phyloP scores from a whole-genome alignment of 176 grass and related monocot genomes.

The Metroxylon sagu region DNA sequence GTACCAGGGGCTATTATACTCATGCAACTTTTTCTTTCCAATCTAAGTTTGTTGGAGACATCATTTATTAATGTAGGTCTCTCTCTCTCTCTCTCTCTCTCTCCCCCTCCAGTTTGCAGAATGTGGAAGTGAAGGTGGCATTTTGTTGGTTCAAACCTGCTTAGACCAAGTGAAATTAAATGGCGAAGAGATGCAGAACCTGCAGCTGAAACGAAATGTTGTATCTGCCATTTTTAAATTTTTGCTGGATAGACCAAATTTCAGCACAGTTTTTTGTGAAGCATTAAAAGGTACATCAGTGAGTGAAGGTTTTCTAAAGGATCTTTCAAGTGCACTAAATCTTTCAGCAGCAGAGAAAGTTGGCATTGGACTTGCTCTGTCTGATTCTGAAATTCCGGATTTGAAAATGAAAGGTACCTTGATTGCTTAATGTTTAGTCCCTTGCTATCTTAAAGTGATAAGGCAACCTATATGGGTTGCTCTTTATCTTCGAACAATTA shows the following conservation, averaged over 20 bases:
- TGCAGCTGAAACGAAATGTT: slow-evolving; percentile 32
- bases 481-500: background rate
- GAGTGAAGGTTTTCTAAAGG: slow-evolving; percentile 48
- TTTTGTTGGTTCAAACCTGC: slow-evolving; percentile 65
- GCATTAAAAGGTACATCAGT: slow-evolving; percentile 36
- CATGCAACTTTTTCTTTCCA: background rate
- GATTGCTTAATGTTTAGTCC: background rate
- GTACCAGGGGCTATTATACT: too few species aligned
- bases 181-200: slow-evolving; percentile 23
- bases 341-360: slow-evolving; percentile 58
- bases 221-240: slow-evolving; percentile 49
- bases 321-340: slow-evolving; percentile 59
- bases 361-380: slow-evolving; percentile 62
- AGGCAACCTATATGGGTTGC: too few species aligned
- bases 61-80: slow-evolving; percentile 4
- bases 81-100: slow-evolving; percentile 19
- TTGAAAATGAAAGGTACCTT: slow-evolving; percentile 52
- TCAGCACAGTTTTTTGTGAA: slow-evolving; percentile 64
- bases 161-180: slow-evolving; percentile 55
- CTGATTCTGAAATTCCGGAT: slow-evolving; percentile 61
- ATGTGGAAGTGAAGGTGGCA: slow-evolving; percentile 48
- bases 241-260: slow-evolving; percentile 60
- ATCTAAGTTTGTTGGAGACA: background rate
- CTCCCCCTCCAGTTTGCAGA: slow-evolving; percentile 52
- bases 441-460: background rate